Evolutionary conservation across 495 filamentous ascomycete species (phyloP).

Genomic region (Collariella sp.): DNA sequence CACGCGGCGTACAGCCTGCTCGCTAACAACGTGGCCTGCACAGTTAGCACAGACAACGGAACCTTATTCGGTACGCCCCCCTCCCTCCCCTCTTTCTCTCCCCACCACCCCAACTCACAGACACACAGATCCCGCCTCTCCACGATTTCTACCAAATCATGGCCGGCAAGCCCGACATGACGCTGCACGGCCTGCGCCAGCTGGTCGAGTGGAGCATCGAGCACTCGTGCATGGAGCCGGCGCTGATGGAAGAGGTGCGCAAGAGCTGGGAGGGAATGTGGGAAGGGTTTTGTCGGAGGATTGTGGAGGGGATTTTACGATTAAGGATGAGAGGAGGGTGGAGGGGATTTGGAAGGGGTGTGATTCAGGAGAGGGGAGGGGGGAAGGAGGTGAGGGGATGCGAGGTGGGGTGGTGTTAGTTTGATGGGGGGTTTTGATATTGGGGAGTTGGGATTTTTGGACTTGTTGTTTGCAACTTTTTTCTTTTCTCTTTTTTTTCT

Average conservation of each 20-base stretch:
- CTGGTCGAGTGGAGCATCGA: slow-evolving; percentile 48
- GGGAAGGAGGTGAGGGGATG: neutral
- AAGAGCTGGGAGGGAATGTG: slow-evolving; percentile 39
- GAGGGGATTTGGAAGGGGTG: neutral
- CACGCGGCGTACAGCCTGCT: slow-evolving; percentile 45
- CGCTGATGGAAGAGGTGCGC: slow-evolving; percentile 24
- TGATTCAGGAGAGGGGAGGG: neutral
- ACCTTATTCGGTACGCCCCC: slow-evolving; percentile 37
- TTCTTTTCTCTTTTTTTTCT: neutral
- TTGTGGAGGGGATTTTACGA: slow-evolving; percentile 24
- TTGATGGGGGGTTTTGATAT: neutral
- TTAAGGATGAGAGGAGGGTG: neutral
- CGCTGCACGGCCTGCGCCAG: slow-evolving; percentile 44
- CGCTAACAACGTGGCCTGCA: slow-evolving; percentile 45
- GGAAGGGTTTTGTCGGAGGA: slow-evolving; percentile 35
- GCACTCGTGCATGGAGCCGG: slow-evolving; percentile 40
- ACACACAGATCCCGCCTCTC: slow-evolving; percentile 42
- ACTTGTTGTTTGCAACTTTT: neutral
- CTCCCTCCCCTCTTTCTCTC: neutral
- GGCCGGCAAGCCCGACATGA: slow-evolving; percentile 45
- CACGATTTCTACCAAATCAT: slow-evolving; percentile 51
- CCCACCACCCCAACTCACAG: neutral
- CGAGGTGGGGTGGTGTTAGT: neutral
- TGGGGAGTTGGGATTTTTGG: neutral
- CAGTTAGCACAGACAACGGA: slow-evolving; percentile 47